Evolutionary conservation across 495 filamentous ascomycete species (phyloP), one percentile per base, ranked within the genome.

Genomic region (Acidiella bohemica): DNA sequence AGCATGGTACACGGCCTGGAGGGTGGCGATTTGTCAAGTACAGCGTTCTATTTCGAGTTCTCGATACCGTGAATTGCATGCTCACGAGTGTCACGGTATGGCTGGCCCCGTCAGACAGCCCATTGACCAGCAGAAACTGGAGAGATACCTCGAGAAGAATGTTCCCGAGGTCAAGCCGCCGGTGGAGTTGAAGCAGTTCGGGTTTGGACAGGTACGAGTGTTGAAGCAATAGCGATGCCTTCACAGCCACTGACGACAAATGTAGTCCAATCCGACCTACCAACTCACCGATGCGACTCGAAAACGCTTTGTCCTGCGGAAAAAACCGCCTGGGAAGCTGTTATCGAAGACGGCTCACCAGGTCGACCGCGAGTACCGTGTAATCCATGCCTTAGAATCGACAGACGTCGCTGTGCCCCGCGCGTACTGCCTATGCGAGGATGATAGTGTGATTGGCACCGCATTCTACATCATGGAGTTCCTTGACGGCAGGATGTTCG

Each of bases 231-330:
- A n/a, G n/a, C n/a, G n/a, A n/a, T n/a, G n/a, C n/a, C n/a, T n/a
- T n/a, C n/a, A n/a, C n/a, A n/a, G n/a, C n/a, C 13, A 39, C 32
- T 41, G 29, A 38, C 18, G 20, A 22, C 25, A 8, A 38, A 25
- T 86, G 93, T 88, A 95, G 62, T 94, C 84, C 30, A 97, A 95
- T 58, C 88, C 90, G 19, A 97, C 90, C 9, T 97, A 95, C 65
- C 81, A 84, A 42, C 66, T 97, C 47, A 92, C 74, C 11, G 73
- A 73, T 44, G 61, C 72, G 42, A 67, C 76, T 58, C 75, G 75
- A 39, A 56, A 62, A 43, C 72, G 72, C 47, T 93, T 75, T 58
- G 90, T 94, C 8, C 66, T 95, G 55, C 81, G 88, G 53, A 95
- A 96, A 70, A 95, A 95, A 63, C 88, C 88, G 8, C 86, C 88